Evolutionary conservation across 257 asterid species (phyloP), one percentile per base, ranked within the genome.

Genomic region (Ehretia macrophylla): DNA sequence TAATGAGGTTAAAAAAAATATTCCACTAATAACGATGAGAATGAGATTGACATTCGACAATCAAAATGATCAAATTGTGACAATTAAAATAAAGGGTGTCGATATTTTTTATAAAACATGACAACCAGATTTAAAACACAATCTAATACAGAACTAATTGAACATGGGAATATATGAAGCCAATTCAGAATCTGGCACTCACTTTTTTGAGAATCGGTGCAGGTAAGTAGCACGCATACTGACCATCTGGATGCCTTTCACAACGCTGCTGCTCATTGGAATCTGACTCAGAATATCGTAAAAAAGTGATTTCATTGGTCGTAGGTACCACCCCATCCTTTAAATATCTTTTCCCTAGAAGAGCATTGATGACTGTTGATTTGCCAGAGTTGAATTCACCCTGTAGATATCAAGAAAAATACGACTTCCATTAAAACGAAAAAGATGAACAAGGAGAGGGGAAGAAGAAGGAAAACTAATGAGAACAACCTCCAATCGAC

Each of bases 351-450:
- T 93, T 72, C 60, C 99, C 99, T 61, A 89, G 95, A 80, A 93
- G 77, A 74, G 99, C 97, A 85, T 93, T 93, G 75, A 93, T 85
- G 73, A 93, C 90, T 68, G 95, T 81, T 13, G 96, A 93, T 81
- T 93, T 93, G 65, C 97, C 97, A 64, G 99, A 93, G 82, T 89
- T 93, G 81, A 93, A 89, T 77, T 89, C 99, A 65, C 99, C 99
- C 99, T 93, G 78, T 64, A 44, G 62, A 68, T 38, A 63, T 58
- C 68, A 75, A 64, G 60, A 53, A 61, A 80, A 57, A 45, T 23
- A 10, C 48, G 38, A 44, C 37, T 53, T 9, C 39, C 32, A 19
- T 48, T 11, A 20, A 54, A 68, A 60, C 16, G n/a, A 18, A 27
- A 19, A 40, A 4, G 45, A 42, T 4, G 35, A 12, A 5, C 23